Base-by-base conservation (phyloP, 2,329 filamentous ascomycete species). In the Colletotrichum gigasporum region DNA sequence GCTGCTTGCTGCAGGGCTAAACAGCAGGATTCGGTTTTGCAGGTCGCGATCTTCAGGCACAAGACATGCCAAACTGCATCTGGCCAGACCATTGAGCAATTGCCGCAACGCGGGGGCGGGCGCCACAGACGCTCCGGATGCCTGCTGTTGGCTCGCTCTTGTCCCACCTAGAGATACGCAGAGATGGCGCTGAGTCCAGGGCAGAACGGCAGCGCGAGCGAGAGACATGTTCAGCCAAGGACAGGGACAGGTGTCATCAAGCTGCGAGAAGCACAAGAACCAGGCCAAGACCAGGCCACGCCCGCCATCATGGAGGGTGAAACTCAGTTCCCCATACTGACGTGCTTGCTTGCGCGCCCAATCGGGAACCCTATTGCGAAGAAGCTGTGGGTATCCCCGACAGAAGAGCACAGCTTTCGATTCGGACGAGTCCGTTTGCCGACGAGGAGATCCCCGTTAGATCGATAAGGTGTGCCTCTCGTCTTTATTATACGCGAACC, bases 11-110 rank as follows among this genome's bases (percentile, higher is more conserved):
- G 54, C 60, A 59, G 60, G 55, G 32, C 42, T 39, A 22, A 16
- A 12, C 10, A 5, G 32, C 14, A 28, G 1, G 6, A 12, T 26
- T n/a, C 16, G 20, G 28, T 18, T 34, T 28, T 16, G 20, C 3
- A 39, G 16, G 30, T 16, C 44, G 24, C 24, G 32, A 60, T 63
- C 60, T 60, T 52, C 55, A 60, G 54, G 54, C 26, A 60, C 42
- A n/a, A 57, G 52, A 57, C 41, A 44, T 56, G n/a, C 24, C 11
- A 30, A 10, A 34, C 24, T 20, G 11, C 11, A 10, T 26, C 12
- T 28, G 34, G 52, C 59, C 32, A 51, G 34, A 39, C 37, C 47
- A 47, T 41, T 16, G 24, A 48, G 14, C 39, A 35, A 45, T 32
- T 59, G 53, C 60, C 60, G 45, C 37, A 37, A 24, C 60, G 44